Percentiles rank a stretch among this genome's conserved stretches.
Evolutionary conservation across 305 asterid genomes (phyloP).

Genomic region (Fraxinus greggii): DNA sequence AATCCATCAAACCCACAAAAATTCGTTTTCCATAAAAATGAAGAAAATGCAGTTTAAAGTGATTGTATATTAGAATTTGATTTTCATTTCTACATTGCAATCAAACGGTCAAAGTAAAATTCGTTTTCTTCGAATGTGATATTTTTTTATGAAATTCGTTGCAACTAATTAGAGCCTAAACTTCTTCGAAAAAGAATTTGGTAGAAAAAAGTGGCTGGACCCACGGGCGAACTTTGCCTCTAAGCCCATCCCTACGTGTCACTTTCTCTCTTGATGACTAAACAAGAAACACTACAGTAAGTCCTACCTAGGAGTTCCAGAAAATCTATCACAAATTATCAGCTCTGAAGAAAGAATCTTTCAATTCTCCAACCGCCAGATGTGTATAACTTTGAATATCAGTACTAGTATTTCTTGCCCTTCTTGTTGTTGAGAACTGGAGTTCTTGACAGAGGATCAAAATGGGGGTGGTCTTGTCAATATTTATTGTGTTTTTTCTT

Average conservation of each 20-base stretch:
- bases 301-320: conserved; percentile 21
- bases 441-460: neutral
- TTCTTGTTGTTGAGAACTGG: neutral
- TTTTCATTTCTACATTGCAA: no score
- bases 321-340: neutral
- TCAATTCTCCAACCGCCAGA: neutral
- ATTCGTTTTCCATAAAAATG: no score
- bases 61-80: no score
- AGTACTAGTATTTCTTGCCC: neutral
- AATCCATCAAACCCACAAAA: no score
- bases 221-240: conserved; percentile 27
- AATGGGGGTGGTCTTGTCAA: conserved; percentile 19
- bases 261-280: neutral
- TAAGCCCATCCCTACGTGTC: conserved; percentile 23
- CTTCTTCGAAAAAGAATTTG: no score
- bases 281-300: neutral
- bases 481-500: conserved; percentile 11
- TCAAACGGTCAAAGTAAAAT: no score
- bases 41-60: no score
- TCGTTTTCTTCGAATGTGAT: no score
- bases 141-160: no score
- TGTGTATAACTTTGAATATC: neutral
- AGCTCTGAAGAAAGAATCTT: neutral
- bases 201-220: neutral
- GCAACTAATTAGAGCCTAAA: no score